phyloP scores from a whole-genome alignment of 1,284 basidiomycete species.

The Papiliotrema nemorosa region DNA sequence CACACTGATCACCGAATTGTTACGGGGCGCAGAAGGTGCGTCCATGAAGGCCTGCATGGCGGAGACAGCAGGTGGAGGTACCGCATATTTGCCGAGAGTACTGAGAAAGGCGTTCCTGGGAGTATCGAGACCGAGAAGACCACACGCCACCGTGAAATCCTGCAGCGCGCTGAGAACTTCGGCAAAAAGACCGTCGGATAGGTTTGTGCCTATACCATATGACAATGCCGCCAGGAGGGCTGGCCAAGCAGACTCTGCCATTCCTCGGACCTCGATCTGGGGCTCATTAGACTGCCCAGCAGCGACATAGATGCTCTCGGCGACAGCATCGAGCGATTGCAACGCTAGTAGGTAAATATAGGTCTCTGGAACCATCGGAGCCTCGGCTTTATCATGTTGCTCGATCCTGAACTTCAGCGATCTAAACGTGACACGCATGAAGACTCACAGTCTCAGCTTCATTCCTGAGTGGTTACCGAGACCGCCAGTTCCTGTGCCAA shows the following conservation, averaged over 20 bases:
- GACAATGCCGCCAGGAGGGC: conserved; percentile 82
- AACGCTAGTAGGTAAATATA: conserved; percentile 89
- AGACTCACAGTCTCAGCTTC: conserved; percentile 75
- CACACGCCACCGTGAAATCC: conserved; percentile 80
- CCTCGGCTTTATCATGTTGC: conserved; percentile 92
- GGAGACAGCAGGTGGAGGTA: conserved; percentile 80
- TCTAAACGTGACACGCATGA: conserved; percentile 4
- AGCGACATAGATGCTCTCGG: conserved; percentile 77
- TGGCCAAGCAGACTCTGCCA: conserved; percentile 85
- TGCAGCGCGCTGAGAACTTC: conserved; percentile 72
- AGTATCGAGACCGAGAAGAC: conserved; percentile 76
- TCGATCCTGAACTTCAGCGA: conserved; percentile 64
- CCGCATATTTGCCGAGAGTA: conserved; percentile 78
- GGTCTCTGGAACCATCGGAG: conserved; percentile 83
- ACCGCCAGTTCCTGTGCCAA: conserved; percentile 59
- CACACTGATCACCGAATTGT: conserved; percentile 57
- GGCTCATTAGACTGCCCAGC: conserved; percentile 55
- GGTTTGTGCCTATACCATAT: conserved; percentile 81
- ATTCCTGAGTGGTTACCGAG: conserved; percentile 70
- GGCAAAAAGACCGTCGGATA: conserved; percentile 66
- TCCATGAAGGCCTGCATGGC: conserved; percentile 71
- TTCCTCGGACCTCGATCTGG: conserved; percentile 64
- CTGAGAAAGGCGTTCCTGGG: conserved; percentile 92
- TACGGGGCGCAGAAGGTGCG: conserved; percentile 18
- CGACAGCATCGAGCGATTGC: conserved; percentile 81